Evolutionary conservation across 768 basidiomycete genomes (phyloP), one percentile per base, ranked within the genome.

Genomic region (Asterophora lycoperdoides): DNA sequence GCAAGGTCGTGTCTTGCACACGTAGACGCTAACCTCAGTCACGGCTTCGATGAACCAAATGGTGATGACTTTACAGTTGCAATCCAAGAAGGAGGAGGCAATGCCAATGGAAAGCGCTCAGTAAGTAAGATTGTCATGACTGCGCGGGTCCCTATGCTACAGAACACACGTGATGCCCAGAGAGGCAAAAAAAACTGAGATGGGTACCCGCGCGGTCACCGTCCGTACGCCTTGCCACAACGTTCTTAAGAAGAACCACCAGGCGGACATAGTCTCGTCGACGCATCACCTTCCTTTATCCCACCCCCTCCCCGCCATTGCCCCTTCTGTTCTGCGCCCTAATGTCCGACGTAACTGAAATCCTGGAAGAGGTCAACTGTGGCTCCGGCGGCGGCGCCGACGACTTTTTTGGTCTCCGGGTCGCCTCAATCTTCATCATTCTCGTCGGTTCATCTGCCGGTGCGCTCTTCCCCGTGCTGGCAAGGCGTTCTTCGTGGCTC

Each of bases 401-500:
- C 54, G 65, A 72, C 2, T 68, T 74, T 51, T 63, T 75, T 4
- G 63, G 70, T 28, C 68, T 92, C 38, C 79, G 89, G 4, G 72
- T 91, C 40, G 89, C 76, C 0, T 79, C 87, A 17, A 65, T 91
- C 54, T 92, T 92, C 66, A 72, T 93, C 56, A 80, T 92, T 59
- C 72, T 88, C 49, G 60, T 70, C 3, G 76, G 79, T 18, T 85
- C 86, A 2, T 65, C 69, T 7, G 55, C 62, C 8, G 89, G 87
- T 13, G 78, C 87, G 4, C 67, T 84, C 44, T 87, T 91, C 66
- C 90, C 90, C 13, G 73, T 92, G 28, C 58, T 89, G 18, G 76
- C 84, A 5, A 72, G 60, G 40, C 72, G 78, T 41, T 70, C 78
- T 0, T 67, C 59, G 7, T 74, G 73, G 71, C 49, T 89, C 9